These are phyloP conservation scores for Colletotrichum sp. DNA, from an alignment of 2,329 filamentous ascomycete genomes.

Conservation along the genomic window DNA sequence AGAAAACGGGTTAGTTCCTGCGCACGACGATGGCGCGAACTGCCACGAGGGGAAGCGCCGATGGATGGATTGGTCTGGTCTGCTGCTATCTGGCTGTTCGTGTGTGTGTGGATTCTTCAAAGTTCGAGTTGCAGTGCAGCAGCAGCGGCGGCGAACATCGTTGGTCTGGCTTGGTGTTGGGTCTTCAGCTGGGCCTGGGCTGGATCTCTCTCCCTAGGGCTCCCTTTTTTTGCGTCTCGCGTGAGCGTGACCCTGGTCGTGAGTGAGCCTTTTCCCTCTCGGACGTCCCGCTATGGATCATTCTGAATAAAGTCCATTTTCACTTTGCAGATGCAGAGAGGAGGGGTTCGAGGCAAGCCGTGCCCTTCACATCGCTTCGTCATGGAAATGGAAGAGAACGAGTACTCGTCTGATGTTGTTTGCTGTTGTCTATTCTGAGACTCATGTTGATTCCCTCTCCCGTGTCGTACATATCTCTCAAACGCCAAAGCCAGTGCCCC, in stretches of 20 bases:
- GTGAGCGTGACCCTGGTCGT: neutral
- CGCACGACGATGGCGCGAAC: neutral
- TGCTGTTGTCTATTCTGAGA: neutral
- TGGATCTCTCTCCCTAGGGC: neutral
- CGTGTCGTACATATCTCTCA: neutral
- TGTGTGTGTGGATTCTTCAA: neutral
- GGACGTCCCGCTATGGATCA: neutral
- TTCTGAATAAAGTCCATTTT: neutral
- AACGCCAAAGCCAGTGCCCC: neutral
- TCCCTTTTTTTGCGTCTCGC: neutral
- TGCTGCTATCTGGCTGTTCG: neutral
- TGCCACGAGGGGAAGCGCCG: neutral
- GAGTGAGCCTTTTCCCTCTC: neutral
- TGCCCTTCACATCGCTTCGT: neutral
- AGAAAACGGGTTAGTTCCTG: neutral
- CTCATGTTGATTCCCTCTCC: neutral
- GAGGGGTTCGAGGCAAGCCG: neutral
- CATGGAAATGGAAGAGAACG: neutral
- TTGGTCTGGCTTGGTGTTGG: neutral
- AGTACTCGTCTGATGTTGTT: neutral
- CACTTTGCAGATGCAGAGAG: neutral
- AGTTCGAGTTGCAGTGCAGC: neutral
- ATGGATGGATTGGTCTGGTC: neutral
- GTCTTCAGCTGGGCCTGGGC: neutral
- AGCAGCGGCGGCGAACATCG: neutral